Evolutionary conservation across 108 stramenopile genomes (phyloP).

Genomic region (Nitzschia palea): DNA sequence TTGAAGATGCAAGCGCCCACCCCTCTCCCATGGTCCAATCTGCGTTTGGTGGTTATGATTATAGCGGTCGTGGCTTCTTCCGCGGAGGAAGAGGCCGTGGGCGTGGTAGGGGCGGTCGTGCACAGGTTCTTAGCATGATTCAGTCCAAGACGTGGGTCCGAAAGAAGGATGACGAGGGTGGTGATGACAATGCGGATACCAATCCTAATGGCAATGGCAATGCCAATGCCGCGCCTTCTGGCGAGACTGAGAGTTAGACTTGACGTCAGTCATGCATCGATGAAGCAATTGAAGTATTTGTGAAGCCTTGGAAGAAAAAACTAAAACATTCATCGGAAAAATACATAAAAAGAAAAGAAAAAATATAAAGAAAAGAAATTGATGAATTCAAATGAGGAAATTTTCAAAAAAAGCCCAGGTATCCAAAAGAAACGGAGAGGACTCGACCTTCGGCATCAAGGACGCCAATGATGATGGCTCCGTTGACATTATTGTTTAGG

Average conservation of each 20-base stretch:
- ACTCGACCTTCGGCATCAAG: background rate
- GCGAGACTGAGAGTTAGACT: background rate
- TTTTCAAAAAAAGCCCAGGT: conserved; percentile 8
- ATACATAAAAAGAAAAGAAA: conserved; percentile 18
- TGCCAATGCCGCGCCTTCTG: background rate
- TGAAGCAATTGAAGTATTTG: background rate
- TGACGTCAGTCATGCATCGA: too few species aligned
- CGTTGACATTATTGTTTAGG: too few species aligned
- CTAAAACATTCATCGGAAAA: background rate
- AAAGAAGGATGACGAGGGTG: conserved; percentile 41
- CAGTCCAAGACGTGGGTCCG: conserved; percentile 79
- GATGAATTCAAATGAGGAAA: conserved; percentile 30
- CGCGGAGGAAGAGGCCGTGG: conserved; percentile 35
- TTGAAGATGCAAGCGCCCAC: conserved; percentile 11
- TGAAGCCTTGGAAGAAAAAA: background rate
- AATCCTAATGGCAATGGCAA: background rate
- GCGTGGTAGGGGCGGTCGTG: conserved; percentile 35
- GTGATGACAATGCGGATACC: too few species aligned
- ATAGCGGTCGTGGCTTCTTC: conserved; percentile 20
- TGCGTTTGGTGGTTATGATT: conserved; percentile 30
- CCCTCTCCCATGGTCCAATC: conserved; percentile 60
- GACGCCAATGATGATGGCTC: too few species aligned
- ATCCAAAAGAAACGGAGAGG: background rate
- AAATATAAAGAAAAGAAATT: conserved; percentile 22
- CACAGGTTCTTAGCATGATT: conserved; percentile 59